A percentile compares a stretch with the other conserved stretches of the same genome.
Evolutionary conservation across 2,329 filamentous ascomycete species (phyloP).

Genomic region (Paecilomyces dactylethromorphus): DNA sequence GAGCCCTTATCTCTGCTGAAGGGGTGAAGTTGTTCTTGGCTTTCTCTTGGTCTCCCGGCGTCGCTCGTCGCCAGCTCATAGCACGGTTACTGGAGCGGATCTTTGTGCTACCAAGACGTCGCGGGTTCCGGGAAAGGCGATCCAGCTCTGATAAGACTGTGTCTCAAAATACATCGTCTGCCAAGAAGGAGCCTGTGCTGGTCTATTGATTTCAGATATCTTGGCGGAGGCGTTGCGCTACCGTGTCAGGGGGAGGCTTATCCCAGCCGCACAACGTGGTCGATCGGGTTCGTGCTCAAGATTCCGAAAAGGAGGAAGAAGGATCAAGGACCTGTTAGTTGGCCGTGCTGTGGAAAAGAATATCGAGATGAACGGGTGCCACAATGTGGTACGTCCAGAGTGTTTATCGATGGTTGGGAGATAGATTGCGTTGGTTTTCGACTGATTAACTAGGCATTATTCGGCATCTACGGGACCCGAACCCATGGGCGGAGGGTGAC

Average conservation of each 20-base stretch:
- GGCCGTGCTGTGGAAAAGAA: not conserved
- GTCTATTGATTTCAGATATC: not conserved
- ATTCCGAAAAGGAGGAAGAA: not conserved
- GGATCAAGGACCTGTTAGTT: not conserved
- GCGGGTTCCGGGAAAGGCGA: not conserved
- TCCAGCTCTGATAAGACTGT: not conserved
- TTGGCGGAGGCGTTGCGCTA: not conserved
- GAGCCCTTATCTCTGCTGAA: not conserved
- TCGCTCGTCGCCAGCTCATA: not conserved
- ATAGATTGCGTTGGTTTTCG: not conserved
- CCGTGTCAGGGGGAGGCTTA: not conserved
- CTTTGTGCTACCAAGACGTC: not conserved
- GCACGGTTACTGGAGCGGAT: not conserved
- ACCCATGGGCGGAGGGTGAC: not conserved
- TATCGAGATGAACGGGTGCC: not conserved
- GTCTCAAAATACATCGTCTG: not conserved
- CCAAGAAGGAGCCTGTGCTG: not conserved
- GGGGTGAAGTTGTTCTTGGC: not conserved
- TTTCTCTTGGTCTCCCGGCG: not conserved
- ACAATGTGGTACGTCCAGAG: not conserved
- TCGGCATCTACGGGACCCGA: not conserved
- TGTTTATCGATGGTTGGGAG: not conserved
- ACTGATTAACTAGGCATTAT: not conserved
- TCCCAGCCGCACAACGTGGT: not conserved
- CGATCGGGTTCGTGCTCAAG: not conserved